Evolutionary conservation across 345 rosid genomes (phyloP), one percentile per base, ranked within the genome.

Genomic region (Corymbia maculata): DNA sequence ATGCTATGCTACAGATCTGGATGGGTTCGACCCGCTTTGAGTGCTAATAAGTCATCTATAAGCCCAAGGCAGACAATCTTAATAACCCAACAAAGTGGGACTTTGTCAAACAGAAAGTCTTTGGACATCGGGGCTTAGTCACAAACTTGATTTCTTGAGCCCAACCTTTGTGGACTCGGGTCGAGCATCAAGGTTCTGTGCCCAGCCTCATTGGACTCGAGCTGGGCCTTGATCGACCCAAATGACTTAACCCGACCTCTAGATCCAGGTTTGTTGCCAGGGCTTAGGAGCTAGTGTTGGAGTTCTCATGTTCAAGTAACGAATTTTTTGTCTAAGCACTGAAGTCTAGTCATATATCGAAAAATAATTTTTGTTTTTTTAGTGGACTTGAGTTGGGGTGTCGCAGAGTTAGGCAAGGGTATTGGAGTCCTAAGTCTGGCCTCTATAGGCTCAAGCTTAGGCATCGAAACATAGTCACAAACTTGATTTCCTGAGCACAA

Each of bases 311-410:
- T 26, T 21, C 61, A 55, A 55, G 5, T 55, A 26, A 55, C 9
- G 26, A 5, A 55, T 22, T 55, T 55, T 55, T 55, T 9, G 28
- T 21, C 12, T 22, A 8, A 9, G 61, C 0, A 2, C 28, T 2
- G 0, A 21, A 55, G 9, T 8, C 0, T 0, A 22, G 6, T 55
- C 61, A 55, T 55, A 22, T 55, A 21, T 12, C 21, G 1, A 11
- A 55, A 55, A 55, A 55, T 55, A 21, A 12, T 8, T 55, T 55
- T 55, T 26, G 21, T 21, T 55, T 11, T 55, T 55, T 22, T 8
- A 26, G n/a, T n/a, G n/a, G n/a, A n/a, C n/a, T n/a, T n/a, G n/a
- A n/a, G n/a, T n/a, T n/a, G n/a, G n/a, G n/a, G n/a, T n/a, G n/a
- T n/a, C n/a, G n/a, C n/a, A n/a, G n/a, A n/a, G n/a, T n/a, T n/a